Evolutionary conservation across 148 eudicot species (phyloP).

Genomic region (Heliamphora exappendiculata): DNA sequence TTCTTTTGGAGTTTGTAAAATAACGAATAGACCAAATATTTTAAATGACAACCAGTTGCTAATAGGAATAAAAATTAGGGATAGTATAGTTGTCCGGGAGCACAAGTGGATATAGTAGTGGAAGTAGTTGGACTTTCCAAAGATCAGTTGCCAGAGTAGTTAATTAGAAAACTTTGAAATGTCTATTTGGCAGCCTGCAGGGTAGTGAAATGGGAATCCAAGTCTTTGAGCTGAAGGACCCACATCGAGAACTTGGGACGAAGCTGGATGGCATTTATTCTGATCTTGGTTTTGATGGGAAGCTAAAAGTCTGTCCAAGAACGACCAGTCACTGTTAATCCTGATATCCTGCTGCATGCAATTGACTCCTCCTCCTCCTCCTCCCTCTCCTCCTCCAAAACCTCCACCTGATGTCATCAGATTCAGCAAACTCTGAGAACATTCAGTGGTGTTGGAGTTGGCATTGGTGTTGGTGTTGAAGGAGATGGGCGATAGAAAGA

Average conservation of each 20-base stretch:
- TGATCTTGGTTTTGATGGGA: slow-evolving; percentile 52
- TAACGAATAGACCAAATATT: no score
- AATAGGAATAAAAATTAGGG: background rate
- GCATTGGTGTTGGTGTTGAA: slow-evolving; percentile 27
- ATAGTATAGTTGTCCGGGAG: background rate
- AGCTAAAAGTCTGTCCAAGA: slow-evolving; percentile 75
- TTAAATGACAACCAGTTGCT: no score
- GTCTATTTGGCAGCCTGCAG: slow-evolving; percentile 37
- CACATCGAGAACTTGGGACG: slow-evolving; percentile 21
- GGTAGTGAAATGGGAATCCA: slow-evolving; percentile 49
- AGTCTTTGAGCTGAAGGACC: slow-evolving; percentile 18
- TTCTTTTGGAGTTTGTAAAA: no score
- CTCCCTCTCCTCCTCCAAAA: slow-evolving; percentile 11
- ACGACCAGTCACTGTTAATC: slow-evolving; percentile 47
- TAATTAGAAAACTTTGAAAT: slow-evolving; percentile 40
- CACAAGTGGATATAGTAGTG: background rate
- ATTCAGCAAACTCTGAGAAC: slow-evolving; percentile 35
- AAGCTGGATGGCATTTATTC: slow-evolving; percentile 18
- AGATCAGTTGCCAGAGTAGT: background rate
- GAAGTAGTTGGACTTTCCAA: background rate
- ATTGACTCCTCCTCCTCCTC: no score
- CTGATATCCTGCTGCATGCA: slow-evolving; percentile 15
- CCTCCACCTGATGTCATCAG: slow-evolving; percentile 23
- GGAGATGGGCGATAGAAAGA: slow-evolving; percentile 10
- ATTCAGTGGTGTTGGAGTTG: slow-evolving; percentile 27